Conservation (phyloP, 2,329 filamentous ascomycete genomes). For the Stemphylium beticola region DNA sequence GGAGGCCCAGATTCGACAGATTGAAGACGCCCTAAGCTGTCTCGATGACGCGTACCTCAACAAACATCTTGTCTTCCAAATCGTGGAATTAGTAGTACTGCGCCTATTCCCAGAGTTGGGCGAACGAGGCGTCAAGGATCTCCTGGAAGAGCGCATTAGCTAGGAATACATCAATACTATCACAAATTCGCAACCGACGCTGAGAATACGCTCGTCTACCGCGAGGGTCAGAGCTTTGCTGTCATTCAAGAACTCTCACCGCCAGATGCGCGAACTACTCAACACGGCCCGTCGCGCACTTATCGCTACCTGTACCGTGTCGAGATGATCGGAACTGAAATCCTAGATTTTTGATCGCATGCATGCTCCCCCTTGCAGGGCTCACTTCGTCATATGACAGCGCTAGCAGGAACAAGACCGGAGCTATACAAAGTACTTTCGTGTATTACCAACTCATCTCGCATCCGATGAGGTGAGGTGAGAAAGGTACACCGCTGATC, state of each 20-base stretch:
- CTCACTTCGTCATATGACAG: background rate
- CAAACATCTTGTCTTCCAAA: slow-evolving; percentile 83
- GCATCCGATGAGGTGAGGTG: slow-evolving; percentile 29
- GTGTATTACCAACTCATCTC: slow-evolving; percentile 40
- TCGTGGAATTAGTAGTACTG: slow-evolving; percentile 82
- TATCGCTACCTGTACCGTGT: slow-evolving; percentile 8
- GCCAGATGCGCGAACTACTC: slow-evolving; percentile 21
- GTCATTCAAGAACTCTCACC: slow-evolving; percentile 26
- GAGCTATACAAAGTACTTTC: slow-evolving; percentile 8
- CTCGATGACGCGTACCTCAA: slow-evolving; percentile 88
- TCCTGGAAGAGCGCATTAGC: slow-evolving; percentile 74
- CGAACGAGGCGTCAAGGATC: slow-evolving; percentile 71
- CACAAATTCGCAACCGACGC: background rate
- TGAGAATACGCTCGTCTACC: background rate
- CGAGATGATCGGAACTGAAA: background rate
- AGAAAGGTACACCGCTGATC: slow-evolving; percentile 34
- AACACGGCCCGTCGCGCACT: slow-evolving; percentile 16
- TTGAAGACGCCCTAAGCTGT: slow-evolving; percentile 69
- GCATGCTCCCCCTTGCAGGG: slow-evolving; percentile 1
- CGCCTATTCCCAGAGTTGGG: slow-evolving; percentile 83
- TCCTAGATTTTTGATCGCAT: slow-evolving; percentile 9
- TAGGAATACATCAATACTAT: slow-evolving; percentile 12
- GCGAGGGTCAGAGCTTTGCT: slow-evolving; percentile 20
- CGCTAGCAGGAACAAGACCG: slow-evolving; percentile 5
- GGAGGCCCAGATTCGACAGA: slow-evolving; percentile 66